These are phyloP conservation scores for Pythium biforme DNA, from an alignment of 352 stramenopile species.

Conservation along the genomic window DNA sequence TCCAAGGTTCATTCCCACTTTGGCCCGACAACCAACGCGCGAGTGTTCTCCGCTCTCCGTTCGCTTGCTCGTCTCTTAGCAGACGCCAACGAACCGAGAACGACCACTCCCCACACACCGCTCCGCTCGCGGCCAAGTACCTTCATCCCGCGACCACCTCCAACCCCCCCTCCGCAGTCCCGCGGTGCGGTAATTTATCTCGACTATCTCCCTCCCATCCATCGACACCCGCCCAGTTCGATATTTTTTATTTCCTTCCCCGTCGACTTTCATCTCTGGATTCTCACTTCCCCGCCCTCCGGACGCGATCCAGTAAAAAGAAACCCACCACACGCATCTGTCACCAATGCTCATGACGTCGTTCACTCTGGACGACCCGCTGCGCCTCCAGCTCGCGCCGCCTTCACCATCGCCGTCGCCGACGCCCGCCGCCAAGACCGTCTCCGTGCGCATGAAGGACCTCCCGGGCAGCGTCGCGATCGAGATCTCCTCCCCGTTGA, in stretches of 20 bases:
- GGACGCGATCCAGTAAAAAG: conserved; percentile 9
- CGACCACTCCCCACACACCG: not conserved
- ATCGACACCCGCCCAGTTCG: not conserved
- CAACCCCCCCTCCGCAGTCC: no score
- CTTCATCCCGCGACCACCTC: not conserved
- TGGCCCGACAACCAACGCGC: conserved; percentile 9
- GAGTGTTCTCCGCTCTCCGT: not conserved
- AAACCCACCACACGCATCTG: conserved; percentile 1
- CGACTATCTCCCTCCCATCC: not conserved
- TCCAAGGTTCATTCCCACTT: conserved; percentile 19
- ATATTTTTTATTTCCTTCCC: not conserved
- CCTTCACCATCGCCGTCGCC: conserved; percentile 19
- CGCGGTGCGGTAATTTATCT: conserved; percentile 19
- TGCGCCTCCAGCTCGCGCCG: conserved; percentile 49
- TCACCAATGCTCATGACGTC: conserved; percentile 45
- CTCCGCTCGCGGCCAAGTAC: conserved; percentile 24
- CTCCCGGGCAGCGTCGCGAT: conserved; percentile 55
- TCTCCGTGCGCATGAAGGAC: conserved; percentile 78
- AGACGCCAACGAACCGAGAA: conserved; percentile 3
- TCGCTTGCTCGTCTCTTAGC: conserved; percentile 7
- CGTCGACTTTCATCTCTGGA: not conserved
- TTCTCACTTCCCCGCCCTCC: not conserved
- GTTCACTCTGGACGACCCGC: conserved; percentile 27
- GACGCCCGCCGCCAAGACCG: conserved; percentile 27
- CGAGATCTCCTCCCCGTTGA: conserved; percentile 39